A percentile compares a stretch with the other conserved stretches of the same genome.
Evolutionary conservation across 176 grass and related monocot species (phyloP).

Genomic region (Oryza nivara): DNA sequence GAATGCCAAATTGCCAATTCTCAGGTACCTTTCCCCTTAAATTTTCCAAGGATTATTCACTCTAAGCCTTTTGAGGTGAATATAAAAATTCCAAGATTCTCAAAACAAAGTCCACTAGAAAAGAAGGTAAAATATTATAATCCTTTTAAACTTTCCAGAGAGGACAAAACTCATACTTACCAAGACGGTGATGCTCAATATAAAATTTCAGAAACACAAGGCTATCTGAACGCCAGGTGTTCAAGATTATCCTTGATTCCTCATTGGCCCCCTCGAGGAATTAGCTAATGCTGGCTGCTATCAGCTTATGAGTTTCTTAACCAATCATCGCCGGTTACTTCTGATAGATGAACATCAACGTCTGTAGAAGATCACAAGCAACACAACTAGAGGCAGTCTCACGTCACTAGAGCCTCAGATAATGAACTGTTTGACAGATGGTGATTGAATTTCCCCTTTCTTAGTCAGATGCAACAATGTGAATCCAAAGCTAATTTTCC

Average conservation of each 20-base stretch:
- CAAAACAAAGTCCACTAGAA: background rate
- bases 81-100: background rate
- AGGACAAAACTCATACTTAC: background rate
- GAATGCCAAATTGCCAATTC: background rate
- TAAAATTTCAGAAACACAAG: conserved; percentile 27
- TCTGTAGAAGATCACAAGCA: conserved; percentile 30
- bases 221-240: conserved; percentile 38
- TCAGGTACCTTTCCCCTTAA: background rate
- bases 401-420: conserved; percentile 13
- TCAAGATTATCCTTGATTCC: conserved; percentile 28
- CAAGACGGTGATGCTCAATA: background rate
- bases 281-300: conserved; percentile 26
- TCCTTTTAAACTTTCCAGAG: background rate
- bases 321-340: conserved; percentile 44
- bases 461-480: background rate
- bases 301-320: conserved; percentile 39
- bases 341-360: conserved; percentile 1
- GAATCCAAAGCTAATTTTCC: background rate
- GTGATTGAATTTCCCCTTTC: conserved; percentile 7
- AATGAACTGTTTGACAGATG: background rate
- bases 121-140: background rate
- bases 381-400: background rate
- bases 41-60: background rate
- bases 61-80: conserved; percentile 9
- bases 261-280: conserved; percentile 13